Conservation (phyloP, 2,329 filamentous ascomycete genomes). For the Fusarium fujikuroi region DNA sequence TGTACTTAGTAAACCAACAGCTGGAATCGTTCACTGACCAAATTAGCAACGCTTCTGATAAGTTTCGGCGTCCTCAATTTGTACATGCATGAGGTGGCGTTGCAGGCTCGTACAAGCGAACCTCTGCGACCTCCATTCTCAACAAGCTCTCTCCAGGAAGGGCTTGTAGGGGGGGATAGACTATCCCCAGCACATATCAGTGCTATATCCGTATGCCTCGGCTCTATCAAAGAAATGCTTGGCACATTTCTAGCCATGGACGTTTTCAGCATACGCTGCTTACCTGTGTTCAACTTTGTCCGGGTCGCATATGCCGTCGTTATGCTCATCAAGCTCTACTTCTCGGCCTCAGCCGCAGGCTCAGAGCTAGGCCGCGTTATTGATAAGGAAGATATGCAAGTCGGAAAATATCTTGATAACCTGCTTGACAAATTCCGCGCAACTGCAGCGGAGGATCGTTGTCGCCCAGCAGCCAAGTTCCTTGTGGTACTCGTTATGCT, state of each 20-base stretch:
- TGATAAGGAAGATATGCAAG: constrained; percentile 72
- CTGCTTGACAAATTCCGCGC: constrained; percentile 74
- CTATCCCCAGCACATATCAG: constrained; percentile 67
- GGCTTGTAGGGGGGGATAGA: constrained; percentile 54
- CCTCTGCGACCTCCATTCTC: constrained; percentile 61
- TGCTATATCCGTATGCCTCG: constrained; percentile 73
- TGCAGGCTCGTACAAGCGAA: constrained; percentile 72
- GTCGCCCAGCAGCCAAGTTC: constrained; percentile 75
- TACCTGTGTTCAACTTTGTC: constrained; percentile 78
- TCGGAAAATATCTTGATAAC: constrained; percentile 73
- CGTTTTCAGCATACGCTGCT: constrained; percentile 65
- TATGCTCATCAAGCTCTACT: constrained; percentile 78
- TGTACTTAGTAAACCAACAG: constrained; percentile 43
- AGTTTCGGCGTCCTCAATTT: constrained; percentile 73
- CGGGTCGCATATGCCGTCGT: constrained; percentile 78
- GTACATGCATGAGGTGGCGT: constrained; percentile 80
- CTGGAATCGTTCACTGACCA: constrained; percentile 21
- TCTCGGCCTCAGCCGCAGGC: constrained; percentile 70
- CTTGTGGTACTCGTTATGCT: constrained; percentile 76
- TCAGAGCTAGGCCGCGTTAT: constrained; percentile 78
- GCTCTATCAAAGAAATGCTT: constrained; percentile 73
- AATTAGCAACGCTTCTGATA: constrained; percentile 68
- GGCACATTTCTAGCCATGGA: constrained; percentile 73
- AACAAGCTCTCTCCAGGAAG: constrained; percentile 57
- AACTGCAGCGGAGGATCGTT: constrained; percentile 71